Evolutionary conservation across 192 early-diverging fungal genomes (phyloP).

Genomic region (Dispira simplex): DNA sequence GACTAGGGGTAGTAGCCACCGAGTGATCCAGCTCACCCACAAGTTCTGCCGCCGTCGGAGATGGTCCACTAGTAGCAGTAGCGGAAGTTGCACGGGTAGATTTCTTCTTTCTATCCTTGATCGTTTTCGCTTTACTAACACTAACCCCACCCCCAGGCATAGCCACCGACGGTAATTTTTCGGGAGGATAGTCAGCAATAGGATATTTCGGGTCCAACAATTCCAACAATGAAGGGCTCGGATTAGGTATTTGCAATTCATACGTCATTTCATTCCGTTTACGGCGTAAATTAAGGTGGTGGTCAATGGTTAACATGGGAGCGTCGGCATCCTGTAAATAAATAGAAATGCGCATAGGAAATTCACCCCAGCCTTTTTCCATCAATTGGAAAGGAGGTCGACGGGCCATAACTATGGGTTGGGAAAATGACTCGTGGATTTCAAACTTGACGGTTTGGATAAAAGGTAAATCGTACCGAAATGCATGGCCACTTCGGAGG

Average conservation of each 20-base stretch:
- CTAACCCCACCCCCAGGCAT: too few relatives aligned
- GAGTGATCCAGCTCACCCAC: too few relatives aligned
- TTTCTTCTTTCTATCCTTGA: too few relatives aligned
- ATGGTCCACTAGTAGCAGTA: too few relatives aligned
- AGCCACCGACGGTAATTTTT: background rate
- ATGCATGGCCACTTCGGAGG: too few relatives aligned
- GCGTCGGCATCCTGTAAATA: conserved; percentile 19
- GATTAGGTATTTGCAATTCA: background rate
- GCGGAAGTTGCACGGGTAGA: too few relatives aligned
- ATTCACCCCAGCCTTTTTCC: conserved; percentile 33
- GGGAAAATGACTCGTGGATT: conserved; percentile 25
- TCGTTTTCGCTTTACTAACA: too few relatives aligned
- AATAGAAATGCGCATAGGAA: conserved; percentile 23
- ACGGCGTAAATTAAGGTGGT: conserved; percentile 27
- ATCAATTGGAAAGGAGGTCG: conserved; percentile 20
- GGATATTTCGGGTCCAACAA: conserved; percentile 5
- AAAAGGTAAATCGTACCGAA: conserved; percentile 19
- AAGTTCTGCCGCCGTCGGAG: too few relatives aligned
- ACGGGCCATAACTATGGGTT: conserved; percentile 9
- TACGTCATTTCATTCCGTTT: conserved; percentile 6
- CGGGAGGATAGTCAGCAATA: background rate
- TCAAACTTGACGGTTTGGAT: conserved; percentile 25
- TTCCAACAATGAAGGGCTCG: background rate
- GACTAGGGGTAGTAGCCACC: too few relatives aligned
- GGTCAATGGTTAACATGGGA: conserved; percentile 15